Conservation (phyloP, 2,329 filamentous ascomycete species). For the Dactylonectria estremocensis region DNA sequence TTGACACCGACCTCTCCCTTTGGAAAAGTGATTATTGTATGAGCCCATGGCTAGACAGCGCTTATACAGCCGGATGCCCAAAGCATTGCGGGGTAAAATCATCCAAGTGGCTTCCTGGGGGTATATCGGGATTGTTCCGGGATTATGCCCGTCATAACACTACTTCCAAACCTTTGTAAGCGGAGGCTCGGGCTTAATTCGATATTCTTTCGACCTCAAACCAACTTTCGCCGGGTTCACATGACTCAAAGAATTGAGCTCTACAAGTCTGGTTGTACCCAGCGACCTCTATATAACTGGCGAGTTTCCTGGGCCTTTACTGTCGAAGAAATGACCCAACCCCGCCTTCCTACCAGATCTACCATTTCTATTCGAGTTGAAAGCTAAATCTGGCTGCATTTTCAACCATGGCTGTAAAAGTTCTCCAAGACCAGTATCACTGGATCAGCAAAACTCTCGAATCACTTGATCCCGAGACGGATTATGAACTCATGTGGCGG, state of each 20-base stretch:
- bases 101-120: not conserved
- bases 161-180: not conserved
- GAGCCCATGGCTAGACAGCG: not conserved
- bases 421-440: constrained; percentile 15
- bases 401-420: not conserved
- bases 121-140: not conserved
- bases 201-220: not conserved
- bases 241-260: not conserved
- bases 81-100: not conserved
- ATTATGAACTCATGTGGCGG: constrained; percentile 27
- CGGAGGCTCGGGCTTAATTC: not conserved
- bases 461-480: constrained; percentile 18
- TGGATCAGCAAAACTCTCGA: constrained; percentile 24
- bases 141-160: not conserved
- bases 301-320: not conserved
- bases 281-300: not conserved
- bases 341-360: not conserved
- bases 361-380: not conserved
- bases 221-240: not conserved
- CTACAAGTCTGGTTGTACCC: not conserved
- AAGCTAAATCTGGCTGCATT: not conserved
- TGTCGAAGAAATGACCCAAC: not conserved
- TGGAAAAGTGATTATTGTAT: not conserved
- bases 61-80: not conserved
- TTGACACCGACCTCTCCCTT: not conserved